Evolutionary conservation across 1,284 basidiomycete genomes (phyloP).

Genomic region (Sphaerobolus stellatus): DNA sequence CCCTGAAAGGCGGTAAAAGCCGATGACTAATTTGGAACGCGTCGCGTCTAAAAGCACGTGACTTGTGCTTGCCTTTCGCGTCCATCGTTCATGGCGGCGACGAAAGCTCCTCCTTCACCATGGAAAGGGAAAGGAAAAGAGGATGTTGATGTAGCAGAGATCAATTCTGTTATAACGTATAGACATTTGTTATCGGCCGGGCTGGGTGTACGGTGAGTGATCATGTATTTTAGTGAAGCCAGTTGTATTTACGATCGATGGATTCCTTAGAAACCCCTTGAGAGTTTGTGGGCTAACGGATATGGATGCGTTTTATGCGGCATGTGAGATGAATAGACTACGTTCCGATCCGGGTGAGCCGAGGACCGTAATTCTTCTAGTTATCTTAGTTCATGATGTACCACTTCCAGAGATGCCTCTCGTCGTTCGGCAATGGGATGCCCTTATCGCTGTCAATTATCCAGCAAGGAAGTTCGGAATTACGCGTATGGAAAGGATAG

Average conservation of each 20-base stretch:
- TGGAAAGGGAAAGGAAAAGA: constrained; percentile 11
- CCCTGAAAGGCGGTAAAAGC: too few relatives aligned
- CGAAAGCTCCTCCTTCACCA: too few relatives aligned
- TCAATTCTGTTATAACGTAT: constrained; percentile 68
- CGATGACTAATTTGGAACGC: too few relatives aligned
- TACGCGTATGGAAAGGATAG: constrained; percentile 75
- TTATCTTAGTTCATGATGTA: not conserved
- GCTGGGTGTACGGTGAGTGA: constrained; percentile 52
- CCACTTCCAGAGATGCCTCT: constrained; percentile 60
- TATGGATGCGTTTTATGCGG: constrained; percentile 90
- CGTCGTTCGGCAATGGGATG: constrained; percentile 91
- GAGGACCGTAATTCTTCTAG: not conserved
- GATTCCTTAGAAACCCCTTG: constrained; percentile 55
- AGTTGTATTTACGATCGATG: too few relatives aligned
- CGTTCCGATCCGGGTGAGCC: constrained; percentile 53
- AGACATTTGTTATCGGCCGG: constrained; percentile 65
- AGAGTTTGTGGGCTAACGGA: constrained; percentile 89
- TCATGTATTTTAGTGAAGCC: too few relatives aligned
- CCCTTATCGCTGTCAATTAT: constrained; percentile 90
- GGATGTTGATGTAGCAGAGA: constrained; percentile 34
- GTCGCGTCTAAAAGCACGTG: too few relatives aligned
- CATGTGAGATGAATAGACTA: constrained; percentile 86
- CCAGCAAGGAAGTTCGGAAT: constrained; percentile 90
- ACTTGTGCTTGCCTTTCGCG: too few relatives aligned
- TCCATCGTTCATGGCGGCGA: too few relatives aligned